Percentiles rank a stretch among this genome's conserved stretches.
These are phyloP conservation scores for Hansenula sp. DNA, from an alignment of 1,139 yeast genomes.

Conservation along the genomic window DNA sequence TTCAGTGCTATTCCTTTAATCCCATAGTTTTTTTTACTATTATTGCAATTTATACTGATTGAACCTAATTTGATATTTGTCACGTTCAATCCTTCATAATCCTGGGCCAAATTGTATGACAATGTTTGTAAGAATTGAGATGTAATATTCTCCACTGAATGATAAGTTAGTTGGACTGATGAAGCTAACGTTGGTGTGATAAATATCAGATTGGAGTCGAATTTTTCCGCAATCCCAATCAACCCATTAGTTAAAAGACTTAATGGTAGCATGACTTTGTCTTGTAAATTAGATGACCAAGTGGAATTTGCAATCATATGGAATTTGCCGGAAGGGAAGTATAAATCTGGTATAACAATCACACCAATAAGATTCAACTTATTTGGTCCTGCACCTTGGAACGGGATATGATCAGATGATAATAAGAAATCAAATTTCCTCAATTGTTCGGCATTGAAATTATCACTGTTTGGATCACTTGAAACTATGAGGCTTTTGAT, in stretches of 20 bases:
- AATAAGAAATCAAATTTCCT: constrained; percentile 37
- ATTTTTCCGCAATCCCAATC: constrained; percentile 48
- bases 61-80: constrained; percentile 47
- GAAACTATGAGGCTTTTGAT: constrained; percentile 52
- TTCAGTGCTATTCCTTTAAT: constrained; percentile 39
- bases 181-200: constrained; percentile 43
- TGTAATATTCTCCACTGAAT: constrained; percentile 44
- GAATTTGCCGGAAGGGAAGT: constrained; percentile 67
- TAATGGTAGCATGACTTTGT: constrained; percentile 45
- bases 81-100: constrained; percentile 32
- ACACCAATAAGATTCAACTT: constrained; percentile 51
- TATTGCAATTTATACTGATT: constrained; percentile 34
- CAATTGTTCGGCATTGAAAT: constrained; percentile 35
- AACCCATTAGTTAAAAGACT: constrained; percentile 56
- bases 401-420: constrained; percentile 28
- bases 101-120: constrained; percentile 32
- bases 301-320: constrained; percentile 51
- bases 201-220: constrained; percentile 40
- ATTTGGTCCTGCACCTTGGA: constrained; percentile 42
- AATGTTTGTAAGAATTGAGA: constrained; percentile 35
- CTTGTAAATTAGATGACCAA: constrained; percentile 48
- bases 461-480: constrained; percentile 33
- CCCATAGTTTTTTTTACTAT: constrained; percentile 26
- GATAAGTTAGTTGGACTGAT: constrained; percentile 42
- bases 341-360: constrained; percentile 59